A percentile compares a stretch with the other conserved stretches of the same genome.
These are phyloP conservation scores for Stereum hirsutum DNA, from an alignment of 1,284 basidiomycete species.

Conservation along the genomic window DNA sequence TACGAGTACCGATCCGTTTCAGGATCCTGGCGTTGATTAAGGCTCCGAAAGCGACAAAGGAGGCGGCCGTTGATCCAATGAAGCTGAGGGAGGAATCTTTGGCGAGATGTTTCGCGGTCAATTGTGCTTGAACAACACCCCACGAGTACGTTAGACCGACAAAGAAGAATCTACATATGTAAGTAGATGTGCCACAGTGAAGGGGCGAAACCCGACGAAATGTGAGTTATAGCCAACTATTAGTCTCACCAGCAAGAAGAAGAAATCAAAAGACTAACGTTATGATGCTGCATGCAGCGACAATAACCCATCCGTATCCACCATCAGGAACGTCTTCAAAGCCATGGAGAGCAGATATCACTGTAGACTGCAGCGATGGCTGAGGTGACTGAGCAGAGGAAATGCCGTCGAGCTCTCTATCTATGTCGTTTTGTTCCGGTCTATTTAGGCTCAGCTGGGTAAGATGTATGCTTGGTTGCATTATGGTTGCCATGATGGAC, in stretches of 20 bases:
- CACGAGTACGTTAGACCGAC: constrained; percentile 5
- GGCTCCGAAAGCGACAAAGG: constrained; percentile 8
- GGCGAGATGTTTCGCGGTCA: constrained; percentile 4
- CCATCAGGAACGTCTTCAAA: constrained; percentile 15
- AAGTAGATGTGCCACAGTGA: background rate
- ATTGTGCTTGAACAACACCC: constrained; percentile 7
- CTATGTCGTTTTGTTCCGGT: too few relatives aligned
- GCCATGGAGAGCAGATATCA: too few relatives aligned
- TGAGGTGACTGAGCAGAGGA: too few relatives aligned
- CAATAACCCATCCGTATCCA: constrained; percentile 17
- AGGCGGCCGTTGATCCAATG: constrained; percentile 6
- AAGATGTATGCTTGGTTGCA: too few relatives aligned
- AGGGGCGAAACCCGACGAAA: background rate
- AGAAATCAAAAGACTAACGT: constrained; percentile 2
- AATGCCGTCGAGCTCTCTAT: too few relatives aligned
- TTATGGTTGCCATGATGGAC: too few relatives aligned
- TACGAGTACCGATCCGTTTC: constrained; percentile 7
- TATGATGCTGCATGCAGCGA: constrained; percentile 13
- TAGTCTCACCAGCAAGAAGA: background rate
- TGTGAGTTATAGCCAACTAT: too few relatives aligned
- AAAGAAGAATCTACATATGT: constrained; percentile 12
- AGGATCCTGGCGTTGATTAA: constrained; percentile 8
- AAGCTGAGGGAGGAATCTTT: constrained; percentile 6
- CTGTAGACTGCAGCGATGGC: too few relatives aligned
- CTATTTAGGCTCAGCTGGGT: too few relatives aligned